These are phyloP conservation scores for Stephanodiscus minutulus DNA, from an alignment of 108 stramenopile species.

Conservation along the genomic window DNA sequence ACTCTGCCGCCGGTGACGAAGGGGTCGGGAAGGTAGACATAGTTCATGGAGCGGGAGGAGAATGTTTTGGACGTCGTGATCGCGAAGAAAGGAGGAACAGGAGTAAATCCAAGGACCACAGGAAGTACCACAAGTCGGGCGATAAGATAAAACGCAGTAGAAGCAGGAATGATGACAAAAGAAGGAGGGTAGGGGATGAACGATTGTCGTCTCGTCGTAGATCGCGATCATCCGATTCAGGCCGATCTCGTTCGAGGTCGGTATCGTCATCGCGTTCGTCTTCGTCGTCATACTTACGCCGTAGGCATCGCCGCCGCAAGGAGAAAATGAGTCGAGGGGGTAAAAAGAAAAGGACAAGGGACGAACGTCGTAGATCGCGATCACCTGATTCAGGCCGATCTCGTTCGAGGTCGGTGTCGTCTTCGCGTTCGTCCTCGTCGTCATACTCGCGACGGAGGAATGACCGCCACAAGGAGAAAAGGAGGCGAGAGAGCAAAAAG, in stretches of 20 bases:
- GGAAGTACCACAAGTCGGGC: not conserved
- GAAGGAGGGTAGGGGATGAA: not conserved
- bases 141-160: not conserved
- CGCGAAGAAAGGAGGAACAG: not conserved
- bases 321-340: conserved; percentile 66
- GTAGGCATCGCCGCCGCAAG: conserved; percentile 16
- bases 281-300: not conserved
- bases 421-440: not conserved
- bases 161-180: not conserved
- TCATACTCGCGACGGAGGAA: not conserved
- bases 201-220: too few relatives aligned
- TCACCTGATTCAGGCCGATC: not conserved
- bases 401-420: not conserved
- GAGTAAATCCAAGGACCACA: not conserved
- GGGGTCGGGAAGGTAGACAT: not conserved
- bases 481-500: conserved; percentile 74
- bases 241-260: not conserved
- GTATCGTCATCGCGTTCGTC: not conserved
- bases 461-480: conserved; percentile 43
- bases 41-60: not conserved
- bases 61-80: not conserved
- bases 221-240: not conserved
- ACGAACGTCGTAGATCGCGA: not conserved
- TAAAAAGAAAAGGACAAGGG: conserved; percentile 58
- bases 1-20: not conserved